A percentile compares a stretch with the other conserved stretches of the same genome.
Evolutionary conservation across 768 basidiomycete species (phyloP).

Genomic region (Mrakia frigida): DNA sequence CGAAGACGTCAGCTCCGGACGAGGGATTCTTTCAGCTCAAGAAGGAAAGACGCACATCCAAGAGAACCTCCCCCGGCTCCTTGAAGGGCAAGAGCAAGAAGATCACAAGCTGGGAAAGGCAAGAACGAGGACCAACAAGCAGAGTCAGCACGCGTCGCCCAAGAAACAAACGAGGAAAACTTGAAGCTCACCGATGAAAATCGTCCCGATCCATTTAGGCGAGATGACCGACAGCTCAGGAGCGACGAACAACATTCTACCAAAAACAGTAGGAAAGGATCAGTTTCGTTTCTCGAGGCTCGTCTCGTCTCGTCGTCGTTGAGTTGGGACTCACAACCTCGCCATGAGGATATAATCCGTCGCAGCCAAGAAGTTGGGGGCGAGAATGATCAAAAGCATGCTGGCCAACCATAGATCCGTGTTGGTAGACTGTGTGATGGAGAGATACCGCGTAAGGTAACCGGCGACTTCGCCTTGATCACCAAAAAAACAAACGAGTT

Average conservation of each 20-base stretch:
- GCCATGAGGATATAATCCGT: constrained; percentile 23
- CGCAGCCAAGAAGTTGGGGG: constrained; percentile 20
- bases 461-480: constrained; percentile 11
- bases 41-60: not conserved
- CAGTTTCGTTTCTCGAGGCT: not conserved
- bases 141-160: not conserved
- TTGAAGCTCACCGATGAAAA: constrained; percentile 5
- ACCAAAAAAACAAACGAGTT: not conserved
- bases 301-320: not conserved
- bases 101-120: not conserved
- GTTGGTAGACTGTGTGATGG: not conserved
- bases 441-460: constrained; percentile 1
- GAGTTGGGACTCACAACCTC: not conserved
- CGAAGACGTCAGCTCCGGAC: not conserved
- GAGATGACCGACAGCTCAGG: constrained; percentile 2
- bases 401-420: not conserved
- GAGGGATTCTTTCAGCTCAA: not conserved
- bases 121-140: not conserved
- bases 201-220: not conserved
- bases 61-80: constrained; percentile 14
- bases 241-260: constrained; percentile 19
- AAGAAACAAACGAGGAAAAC: not conserved
- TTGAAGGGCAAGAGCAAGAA: constrained; percentile 15
- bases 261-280: not conserved
- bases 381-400: constrained; percentile 10